Evolutionary conservation across 2,329 filamentous ascomycete genomes (phyloP), one percentile per base, ranked within the genome.

Genomic region (Onygena corvina): DNA sequence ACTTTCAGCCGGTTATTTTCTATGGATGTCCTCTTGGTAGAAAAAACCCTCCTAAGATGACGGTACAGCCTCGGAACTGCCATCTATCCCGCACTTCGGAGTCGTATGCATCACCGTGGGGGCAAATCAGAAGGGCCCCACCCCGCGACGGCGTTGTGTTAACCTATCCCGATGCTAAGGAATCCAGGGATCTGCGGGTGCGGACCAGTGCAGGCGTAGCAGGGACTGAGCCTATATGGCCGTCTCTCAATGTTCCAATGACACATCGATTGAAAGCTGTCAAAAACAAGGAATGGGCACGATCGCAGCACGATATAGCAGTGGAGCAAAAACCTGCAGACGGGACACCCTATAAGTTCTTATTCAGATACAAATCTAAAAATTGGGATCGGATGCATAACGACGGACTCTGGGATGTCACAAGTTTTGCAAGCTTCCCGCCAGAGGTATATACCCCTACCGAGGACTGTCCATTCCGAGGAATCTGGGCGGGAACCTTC

Each of bases 401-500:
- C 8, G 9, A 8, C 8, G n/a, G 29, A n/a, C n/a, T n/a, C 3
- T 56, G 70, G 74, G 36, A 68, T 80, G 14, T 71, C n/a, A 31
- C 29, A 11, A 31, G 9, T 4, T 31, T 31, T 31, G 29, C 29
- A 31, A 93, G 88, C 0, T 70, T 96, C 1, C 80, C 87, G 36
- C 77, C 80, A 2, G 69, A 69, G 2, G 66, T 83, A n/a, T 95
- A 94, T 62, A 92, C 80, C 0, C 87, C 90, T 0, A 94, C 88
- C 0, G 63, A 69, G 7, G 74, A 81, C 49, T 90, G 88, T 61
- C 89, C 88, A 0, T 95, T 82, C 71, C 80, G 87, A 54, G 90
- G 90, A 0, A 86, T 98, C 25, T 96, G 86, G 84, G 83, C 88
- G 12, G 89, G 89, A 0, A 89, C 95, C 62, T 95, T 94, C 60